Evolutionary conservation across 2,329 filamentous ascomycete genomes (phyloP), one percentile per base, ranked within the genome.

Genomic region (Alternaria angustiovoidea): DNA sequence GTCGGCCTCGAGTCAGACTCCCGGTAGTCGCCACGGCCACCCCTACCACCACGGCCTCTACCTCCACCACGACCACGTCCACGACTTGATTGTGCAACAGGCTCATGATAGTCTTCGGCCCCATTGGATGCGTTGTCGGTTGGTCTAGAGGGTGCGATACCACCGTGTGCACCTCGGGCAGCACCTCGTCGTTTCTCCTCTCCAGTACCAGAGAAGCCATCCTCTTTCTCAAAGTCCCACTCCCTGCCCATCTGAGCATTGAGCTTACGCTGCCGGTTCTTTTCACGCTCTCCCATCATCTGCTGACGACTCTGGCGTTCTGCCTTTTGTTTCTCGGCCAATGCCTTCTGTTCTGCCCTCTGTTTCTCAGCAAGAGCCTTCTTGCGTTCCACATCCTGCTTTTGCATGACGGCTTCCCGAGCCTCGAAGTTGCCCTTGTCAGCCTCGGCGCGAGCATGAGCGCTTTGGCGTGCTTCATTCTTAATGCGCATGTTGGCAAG

Each of bases 371-470:
- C 72, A 1, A 58, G 60, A 6, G 71, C 56, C 57, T 75, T 77
- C 62, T 84, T 79, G 57, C 75, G 72, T 65, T 80, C 76, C 11
- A 75, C 72, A 16, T 78, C 74, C 47, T 86, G 83, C 65, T 84
- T 81, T 22, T 83, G 83, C 0, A 86, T 84, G 9, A 86, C 78
- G 34, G 85, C 84, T 70, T 91, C 88, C n/a, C 88, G 83, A 58
- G 88, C 83, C 42, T 87, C 83, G 72, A 89, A 90, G 0, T 84
- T 85, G 3, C 87, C 87, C 54, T 86, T 84, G 65, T 91, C 89
- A n/a, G 87, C 87, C 78, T 90, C 86, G n/a, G 88, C 87, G 26
- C 87, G 83, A 1, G 85, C 86, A 70, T 91, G 87, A 0, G 87
- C 86, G 8, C 86, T 87, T 8, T 83, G 82, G 14, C 87, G 81